Conservation (phyloP, 1,284 basidiomycete genomes). For the Puccinia sorghi region DNA sequence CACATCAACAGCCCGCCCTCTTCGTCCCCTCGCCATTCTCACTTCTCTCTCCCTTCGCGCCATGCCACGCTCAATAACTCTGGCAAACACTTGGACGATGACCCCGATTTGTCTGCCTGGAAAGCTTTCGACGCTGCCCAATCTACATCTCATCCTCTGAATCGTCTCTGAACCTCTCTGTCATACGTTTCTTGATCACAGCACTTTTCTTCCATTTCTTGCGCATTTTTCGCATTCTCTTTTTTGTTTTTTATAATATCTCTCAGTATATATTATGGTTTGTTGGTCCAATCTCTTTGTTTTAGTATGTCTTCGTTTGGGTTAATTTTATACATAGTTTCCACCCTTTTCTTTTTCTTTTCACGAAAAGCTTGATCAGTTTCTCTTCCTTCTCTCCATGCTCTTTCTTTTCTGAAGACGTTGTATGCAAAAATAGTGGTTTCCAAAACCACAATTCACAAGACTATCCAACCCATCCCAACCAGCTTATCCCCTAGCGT, state of each 20-base stretch:
- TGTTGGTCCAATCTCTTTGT: background rate
- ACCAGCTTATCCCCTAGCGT: too few species aligned
- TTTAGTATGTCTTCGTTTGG: background rate
- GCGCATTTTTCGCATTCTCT: too few species aligned
- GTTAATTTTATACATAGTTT: background rate
- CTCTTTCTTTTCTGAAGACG: too few species aligned
- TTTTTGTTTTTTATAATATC: background rate
- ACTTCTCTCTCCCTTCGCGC: background rate
- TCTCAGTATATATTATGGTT: background rate
- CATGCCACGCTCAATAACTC: background rate
- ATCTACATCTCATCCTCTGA: background rate
- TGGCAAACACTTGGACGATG: conserved; percentile 6
- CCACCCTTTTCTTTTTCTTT: too few species aligned
- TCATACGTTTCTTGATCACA: background rate
- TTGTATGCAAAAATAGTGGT: too few species aligned
- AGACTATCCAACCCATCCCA: too few species aligned
- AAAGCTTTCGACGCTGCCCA: conserved; percentile 23
- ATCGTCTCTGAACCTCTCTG: conserved; percentile 5
- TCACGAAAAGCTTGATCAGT: too few species aligned
- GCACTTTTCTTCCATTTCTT: background rate
- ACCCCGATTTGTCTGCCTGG: conserved; percentile 28
- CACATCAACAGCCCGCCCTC: conserved; percentile 2
- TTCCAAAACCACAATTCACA: too few species aligned
- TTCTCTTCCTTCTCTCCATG: too few species aligned
- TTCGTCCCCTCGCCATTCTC: background rate